phyloP scores from a whole-genome alignment of 306 rosid genomes.

The Cucurbita argyrosperma region DNA sequence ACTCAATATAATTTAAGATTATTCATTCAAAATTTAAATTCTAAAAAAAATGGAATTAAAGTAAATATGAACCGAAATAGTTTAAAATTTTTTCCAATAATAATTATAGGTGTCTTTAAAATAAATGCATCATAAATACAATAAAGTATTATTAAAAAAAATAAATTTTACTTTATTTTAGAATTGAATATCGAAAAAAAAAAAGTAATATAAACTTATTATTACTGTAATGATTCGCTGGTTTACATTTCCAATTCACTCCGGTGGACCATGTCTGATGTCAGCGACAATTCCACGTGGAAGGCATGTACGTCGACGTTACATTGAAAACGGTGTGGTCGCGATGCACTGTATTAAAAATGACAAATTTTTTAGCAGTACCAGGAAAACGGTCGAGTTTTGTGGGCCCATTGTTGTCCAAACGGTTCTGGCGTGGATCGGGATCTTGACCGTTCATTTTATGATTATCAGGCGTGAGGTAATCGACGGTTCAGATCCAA shows the following conservation, averaged over 20 bases:
- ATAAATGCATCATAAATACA: not conserved
- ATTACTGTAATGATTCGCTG: not conserved
- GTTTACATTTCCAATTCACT: not conserved
- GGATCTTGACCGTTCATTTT: slow-evolving; percentile 1
- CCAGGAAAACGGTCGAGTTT: slow-evolving; percentile 22
- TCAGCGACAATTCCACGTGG: not conserved
- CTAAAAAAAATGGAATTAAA: not conserved
- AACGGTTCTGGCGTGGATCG: not conserved
- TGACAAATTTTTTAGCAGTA: not conserved
- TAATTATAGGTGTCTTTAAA: too few relatives aligned
- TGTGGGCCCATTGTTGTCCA: slow-evolving; percentile 6
- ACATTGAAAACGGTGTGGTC: not conserved
- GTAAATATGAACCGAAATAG: not conserved
- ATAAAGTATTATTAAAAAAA: not conserved
- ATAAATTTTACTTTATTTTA: not conserved
- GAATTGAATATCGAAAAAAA: not conserved
- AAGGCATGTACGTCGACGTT: not conserved
- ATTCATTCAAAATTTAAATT: too few relatives aligned
- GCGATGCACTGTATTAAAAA: not conserved
- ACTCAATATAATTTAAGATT: too few relatives aligned
- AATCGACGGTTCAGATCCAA: not conserved
- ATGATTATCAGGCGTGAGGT: not conserved
- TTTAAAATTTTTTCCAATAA: not conserved
- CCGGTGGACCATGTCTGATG: not conserved
- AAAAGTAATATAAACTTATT: not conserved